These are phyloP conservation scores for Ophiosphaerella herpotricha DNA, from an alignment of 2,329 filamentous ascomycete genomes.

Conservation along the genomic window DNA sequence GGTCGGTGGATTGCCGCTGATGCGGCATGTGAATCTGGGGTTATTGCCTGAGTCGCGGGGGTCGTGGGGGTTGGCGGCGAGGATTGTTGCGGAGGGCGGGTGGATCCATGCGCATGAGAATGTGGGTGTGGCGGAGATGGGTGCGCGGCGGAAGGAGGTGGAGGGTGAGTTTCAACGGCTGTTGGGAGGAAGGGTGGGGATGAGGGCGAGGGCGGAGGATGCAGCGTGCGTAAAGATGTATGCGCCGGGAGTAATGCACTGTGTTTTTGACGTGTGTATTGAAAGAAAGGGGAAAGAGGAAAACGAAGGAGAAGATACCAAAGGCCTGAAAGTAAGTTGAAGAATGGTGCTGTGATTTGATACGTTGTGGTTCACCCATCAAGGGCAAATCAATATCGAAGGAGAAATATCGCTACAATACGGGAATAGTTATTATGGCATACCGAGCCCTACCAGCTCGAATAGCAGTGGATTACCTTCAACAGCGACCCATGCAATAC, in stretches of 20 bases:
- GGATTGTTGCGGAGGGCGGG: slow-evolving; percentile 52
- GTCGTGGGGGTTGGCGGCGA: slow-evolving; percentile 57
- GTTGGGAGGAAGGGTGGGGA: slow-evolving; percentile 30
- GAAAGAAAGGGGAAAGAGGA: neutral
- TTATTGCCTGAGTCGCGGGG: slow-evolving; percentile 58
- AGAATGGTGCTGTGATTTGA: too few relatives aligned
- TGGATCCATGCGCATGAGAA: slow-evolving; percentile 68
- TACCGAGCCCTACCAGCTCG: slow-evolving; percentile 60
- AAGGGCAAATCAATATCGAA: too few relatives aligned
- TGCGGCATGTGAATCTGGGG: slow-evolving; percentile 65
- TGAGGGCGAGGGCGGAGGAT: slow-evolving; percentile 52
- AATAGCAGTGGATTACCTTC: slow-evolving; percentile 76
- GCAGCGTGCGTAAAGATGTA: slow-evolving; percentile 61
- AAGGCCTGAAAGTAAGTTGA: too few relatives aligned
- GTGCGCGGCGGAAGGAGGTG: slow-evolving; percentile 39
- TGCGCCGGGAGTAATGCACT: slow-evolving; percentile 65
- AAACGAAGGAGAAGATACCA: too few relatives aligned
- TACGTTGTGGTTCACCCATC: too few relatives aligned
- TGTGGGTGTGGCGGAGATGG: slow-evolving; percentile 48
- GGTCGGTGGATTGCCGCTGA: slow-evolving; percentile 14
- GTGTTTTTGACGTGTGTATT: slow-evolving; percentile 60
- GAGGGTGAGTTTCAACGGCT: slow-evolving; percentile 46
- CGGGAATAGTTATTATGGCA: slow-evolving; percentile 12
- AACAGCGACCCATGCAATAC: slow-evolving; percentile 81
- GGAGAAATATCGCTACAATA: too few relatives aligned